Percentiles rank a stretch among this genome's conserved stretches.
Evolutionary conservation across 805 yeast genomes (phyloP).

Genomic region (Metschnikowia lochheadii): DNA sequence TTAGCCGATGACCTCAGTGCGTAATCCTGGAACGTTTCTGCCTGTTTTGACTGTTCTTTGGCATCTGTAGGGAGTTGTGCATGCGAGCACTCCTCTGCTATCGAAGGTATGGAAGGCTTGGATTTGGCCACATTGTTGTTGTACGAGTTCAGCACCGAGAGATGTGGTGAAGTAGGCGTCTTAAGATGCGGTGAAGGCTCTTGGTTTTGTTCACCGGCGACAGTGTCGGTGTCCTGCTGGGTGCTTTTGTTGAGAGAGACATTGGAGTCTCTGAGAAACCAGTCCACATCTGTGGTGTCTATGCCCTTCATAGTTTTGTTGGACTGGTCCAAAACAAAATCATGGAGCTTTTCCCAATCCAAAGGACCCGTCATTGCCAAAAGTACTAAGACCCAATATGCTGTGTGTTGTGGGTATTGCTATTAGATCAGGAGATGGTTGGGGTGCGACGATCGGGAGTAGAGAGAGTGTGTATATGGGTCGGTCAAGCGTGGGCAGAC

Average conservation of each 20-base stretch:
- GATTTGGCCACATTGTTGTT: constrained; percentile 28
- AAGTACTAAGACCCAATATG: neutral
- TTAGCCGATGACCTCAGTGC: neutral
- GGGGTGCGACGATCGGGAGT: neutral
- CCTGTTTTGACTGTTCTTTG: neutral
- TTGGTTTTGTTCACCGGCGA: neutral
- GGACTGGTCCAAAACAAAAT: constrained; percentile 13
- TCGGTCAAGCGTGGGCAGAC: neutral
- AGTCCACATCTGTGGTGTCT: constrained; percentile 44
- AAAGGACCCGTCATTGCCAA: neutral
- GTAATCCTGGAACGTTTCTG: neutral
- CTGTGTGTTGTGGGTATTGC: neutral
- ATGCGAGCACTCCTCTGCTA: constrained; percentile 17
- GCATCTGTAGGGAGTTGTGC: neutral
- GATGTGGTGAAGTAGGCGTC: constrained; percentile 20
- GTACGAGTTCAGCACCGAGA: constrained; percentile 27
- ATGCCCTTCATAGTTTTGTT: constrained; percentile 24
- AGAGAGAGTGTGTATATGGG: constrained; percentile 1
- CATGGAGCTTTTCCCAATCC: constrained; percentile 14
- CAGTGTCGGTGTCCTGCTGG: neutral
- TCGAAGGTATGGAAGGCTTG: constrained; percentile 30
- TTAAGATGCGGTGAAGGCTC: neutral
- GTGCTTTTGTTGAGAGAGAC: constrained; percentile 2
- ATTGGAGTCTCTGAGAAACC: constrained; percentile 44
- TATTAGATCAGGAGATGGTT: neutral